Evolutionary conservation across 345 rosid genomes (phyloP).

Genomic region (Linum trigynum): DNA sequence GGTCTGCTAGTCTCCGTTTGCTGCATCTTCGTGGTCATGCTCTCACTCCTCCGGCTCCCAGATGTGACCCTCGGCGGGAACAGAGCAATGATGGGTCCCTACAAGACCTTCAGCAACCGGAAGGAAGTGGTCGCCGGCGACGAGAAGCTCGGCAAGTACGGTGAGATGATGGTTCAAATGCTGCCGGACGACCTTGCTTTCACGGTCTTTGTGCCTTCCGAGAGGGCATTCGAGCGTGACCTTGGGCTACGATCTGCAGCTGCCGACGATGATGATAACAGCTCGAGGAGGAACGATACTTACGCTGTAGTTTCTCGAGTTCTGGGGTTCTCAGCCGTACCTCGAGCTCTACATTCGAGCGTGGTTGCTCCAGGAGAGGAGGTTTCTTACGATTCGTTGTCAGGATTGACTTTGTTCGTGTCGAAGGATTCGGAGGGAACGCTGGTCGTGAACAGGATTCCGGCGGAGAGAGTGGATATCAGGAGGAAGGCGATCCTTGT

Average conservation of each 20-base stretch:
- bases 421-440: conserved; percentile 34
- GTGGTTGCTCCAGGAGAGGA: conserved; percentile 21
- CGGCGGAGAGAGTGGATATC: conserved; percentile 41
- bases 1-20: conserved; percentile 34
- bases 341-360: conserved; percentile 33
- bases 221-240: conserved; percentile 48
- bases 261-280: conserved; percentile 14
- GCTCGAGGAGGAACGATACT: conserved; percentile 30
- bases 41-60: conserved; percentile 49
- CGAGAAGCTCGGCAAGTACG: conserved; percentile 41
- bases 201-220: conserved; percentile 69
- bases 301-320: conserved; percentile 55
- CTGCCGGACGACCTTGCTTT: conserved; percentile 65
- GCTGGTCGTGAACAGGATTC: conserved; percentile 50
- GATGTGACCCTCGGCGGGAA: conserved; percentile 24
- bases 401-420: conserved; percentile 44
- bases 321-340: conserved; percentile 62
- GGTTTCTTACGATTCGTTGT: conserved; percentile 52
- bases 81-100: conserved; percentile 6
- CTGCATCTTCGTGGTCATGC: conserved; percentile 30
- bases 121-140: conserved; percentile 4
- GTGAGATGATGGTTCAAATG: conserved; percentile 75
- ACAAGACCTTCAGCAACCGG: background rate
- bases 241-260: conserved; percentile 24
- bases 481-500: conserved; percentile 39